phyloP scores from a whole-genome alignment of 805 yeast genomes.

The Cyberlindnera xishuangbannaensis region DNA sequence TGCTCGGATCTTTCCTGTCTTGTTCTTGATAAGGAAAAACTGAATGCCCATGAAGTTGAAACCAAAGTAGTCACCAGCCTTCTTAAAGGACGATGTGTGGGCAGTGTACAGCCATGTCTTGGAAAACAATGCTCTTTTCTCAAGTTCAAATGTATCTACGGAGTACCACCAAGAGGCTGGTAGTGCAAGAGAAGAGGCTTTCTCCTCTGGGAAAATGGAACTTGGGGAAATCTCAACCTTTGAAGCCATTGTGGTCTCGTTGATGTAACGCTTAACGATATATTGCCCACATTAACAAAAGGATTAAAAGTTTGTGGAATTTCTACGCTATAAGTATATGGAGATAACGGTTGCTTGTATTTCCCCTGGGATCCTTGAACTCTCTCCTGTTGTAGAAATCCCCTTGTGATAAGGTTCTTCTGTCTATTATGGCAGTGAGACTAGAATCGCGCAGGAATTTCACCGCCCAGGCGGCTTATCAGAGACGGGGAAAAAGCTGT shows the following conservation, averaged over 20 bases:
- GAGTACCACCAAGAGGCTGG: constrained; percentile 68
- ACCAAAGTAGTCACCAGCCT: constrained; percentile 52
- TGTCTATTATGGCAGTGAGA: neutral
- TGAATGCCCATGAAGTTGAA: constrained; percentile 47
- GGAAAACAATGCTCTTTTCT: constrained; percentile 51
- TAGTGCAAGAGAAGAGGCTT: constrained; percentile 39
- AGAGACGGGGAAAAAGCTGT: constrained; percentile 2
- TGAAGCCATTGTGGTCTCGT: neutral
- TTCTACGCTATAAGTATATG: too few species aligned
- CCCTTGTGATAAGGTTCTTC: neutral
- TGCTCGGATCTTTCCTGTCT: constrained; percentile 46
- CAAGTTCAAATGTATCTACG: constrained; percentile 50
- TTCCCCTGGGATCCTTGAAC: too few species aligned
- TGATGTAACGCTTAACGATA: neutral
- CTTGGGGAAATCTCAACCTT: neutral
- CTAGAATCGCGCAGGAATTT: constrained; percentile 10
- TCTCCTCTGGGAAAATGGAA: neutral
- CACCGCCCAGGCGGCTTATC: constrained; percentile 2
- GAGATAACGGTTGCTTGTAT: too few species aligned
- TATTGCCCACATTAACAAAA: too few species aligned
- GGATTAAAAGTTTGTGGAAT: too few species aligned
- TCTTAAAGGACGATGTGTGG: constrained; percentile 46
- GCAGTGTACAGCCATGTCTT: constrained; percentile 52
- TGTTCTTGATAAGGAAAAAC: constrained; percentile 50
- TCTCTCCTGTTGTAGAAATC: neutral